Conservation (phyloP, 108 stramenopile species). For the Aurantiochytrium sp. region DNA sequence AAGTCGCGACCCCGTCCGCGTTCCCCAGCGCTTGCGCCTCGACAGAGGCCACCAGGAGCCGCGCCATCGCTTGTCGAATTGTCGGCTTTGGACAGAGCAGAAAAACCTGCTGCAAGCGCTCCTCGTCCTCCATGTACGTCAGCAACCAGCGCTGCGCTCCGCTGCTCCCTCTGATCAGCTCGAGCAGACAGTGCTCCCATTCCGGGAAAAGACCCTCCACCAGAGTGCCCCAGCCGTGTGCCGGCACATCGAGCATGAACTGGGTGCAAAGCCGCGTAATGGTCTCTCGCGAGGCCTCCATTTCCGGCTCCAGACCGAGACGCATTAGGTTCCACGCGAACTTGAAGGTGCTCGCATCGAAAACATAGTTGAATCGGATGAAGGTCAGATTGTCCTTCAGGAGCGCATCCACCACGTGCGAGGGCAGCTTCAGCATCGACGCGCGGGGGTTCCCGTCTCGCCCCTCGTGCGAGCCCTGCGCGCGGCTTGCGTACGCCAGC, state of each 20-base stretch:
- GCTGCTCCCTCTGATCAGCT: background rate
- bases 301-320: background rate
- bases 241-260: background rate
- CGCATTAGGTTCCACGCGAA: constrained; percentile 2
- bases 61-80: background rate
- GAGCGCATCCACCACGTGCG: constrained; percentile 24
- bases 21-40: background rate
- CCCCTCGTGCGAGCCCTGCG: background rate
- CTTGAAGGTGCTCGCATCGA: background rate
- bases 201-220: background rate
- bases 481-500: background rate
- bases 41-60: background rate
- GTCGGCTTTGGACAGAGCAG: background rate
- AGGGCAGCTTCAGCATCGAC: background rate
- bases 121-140: background rate
- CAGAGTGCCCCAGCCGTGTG: background rate
- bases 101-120: background rate
- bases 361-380: background rate
- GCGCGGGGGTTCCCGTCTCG: background rate
- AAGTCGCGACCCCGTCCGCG: no score
- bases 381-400: background rate
- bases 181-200: background rate
- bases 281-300: background rate
- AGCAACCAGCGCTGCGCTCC: background rate
- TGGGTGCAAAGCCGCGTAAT: background rate